Conservation (phyloP, 1,284 basidiomycete genomes). For the Nidula niveotomentosa region DNA sequence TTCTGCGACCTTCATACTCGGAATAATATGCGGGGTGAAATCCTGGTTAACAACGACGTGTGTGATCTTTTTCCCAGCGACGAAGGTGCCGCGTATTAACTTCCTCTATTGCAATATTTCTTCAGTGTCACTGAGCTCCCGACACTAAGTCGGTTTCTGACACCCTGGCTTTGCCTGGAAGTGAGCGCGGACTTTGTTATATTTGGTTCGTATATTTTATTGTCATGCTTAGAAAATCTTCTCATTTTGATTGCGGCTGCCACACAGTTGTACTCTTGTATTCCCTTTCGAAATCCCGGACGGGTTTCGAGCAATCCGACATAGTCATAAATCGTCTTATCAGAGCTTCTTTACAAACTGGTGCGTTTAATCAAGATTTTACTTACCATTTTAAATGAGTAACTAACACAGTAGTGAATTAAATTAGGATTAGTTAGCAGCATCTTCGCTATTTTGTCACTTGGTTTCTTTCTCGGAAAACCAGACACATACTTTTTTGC, state of each 20-base stretch:
- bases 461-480: constrained; percentile 12
- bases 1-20: background rate
- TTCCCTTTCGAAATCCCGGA: constrained; percentile 14
- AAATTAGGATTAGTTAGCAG: constrained; percentile 14
- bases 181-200: constrained; percentile 14
- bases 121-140: constrained; percentile 8
- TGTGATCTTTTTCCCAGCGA: background rate
- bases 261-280: constrained; percentile 9
- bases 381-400: background rate
- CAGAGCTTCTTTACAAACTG: constrained; percentile 19
- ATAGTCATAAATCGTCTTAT: constrained; percentile 20
- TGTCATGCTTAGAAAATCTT: background rate
- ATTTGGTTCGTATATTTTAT: constrained; percentile 8
- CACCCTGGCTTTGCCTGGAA: constrained; percentile 16
- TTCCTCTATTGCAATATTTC: background rate
- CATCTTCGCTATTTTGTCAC: constrained; percentile 13
- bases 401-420: background rate
- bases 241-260: too few species aligned
- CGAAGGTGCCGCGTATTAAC: background rate
- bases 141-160: constrained; percentile 8
- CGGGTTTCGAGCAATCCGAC: constrained; percentile 17
- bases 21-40: background rate
- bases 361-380: constrained; percentile 6
- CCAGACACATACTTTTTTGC: constrained; percentile 22
- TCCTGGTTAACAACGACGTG: background rate